Evolutionary conservation across 2,329 filamentous ascomycete species (phyloP), one percentile per base, ranked within the genome.

Genomic region (Orbilia oligospora): DNA sequence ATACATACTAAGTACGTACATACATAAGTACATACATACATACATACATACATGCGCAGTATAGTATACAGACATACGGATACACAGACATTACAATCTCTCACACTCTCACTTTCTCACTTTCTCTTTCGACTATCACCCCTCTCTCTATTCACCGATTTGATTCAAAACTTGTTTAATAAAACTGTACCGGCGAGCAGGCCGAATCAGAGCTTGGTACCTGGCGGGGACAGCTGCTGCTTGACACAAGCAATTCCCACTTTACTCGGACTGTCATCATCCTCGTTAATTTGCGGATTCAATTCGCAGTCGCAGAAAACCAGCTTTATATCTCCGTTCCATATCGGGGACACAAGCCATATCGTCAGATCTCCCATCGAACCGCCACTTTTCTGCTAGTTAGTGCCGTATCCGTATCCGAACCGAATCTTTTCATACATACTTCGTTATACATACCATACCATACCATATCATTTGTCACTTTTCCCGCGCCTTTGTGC

Each of bases 281-380:
- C 70, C 70, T 73, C 70, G 70, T 73, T 73, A 73, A 73, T 73
- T 73, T 67, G 70, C 49, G 61, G 70, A 33, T 64, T 65, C 56
- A 27, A 61, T 66, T 71, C 61, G 73, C 73, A 67, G 53, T 65
- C 65, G 67, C 56, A 41, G 38, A 72, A 55, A 56, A 53, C 69
- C 61, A 67, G 49, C 73, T 77, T 75, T 71, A 71, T 77, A 77
- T 77, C 53, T 71, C 73, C 73, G 73, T 51, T 77, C 58, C 58
- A 71, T 71, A 77, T 71, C 73, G 73, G 73, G 56, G 36, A 71
- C 67, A 71, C 73, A 77, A 70, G 51, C 49, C 72, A 72, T 44
- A 71, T 55, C 53, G 24, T 66, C 58, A 55, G 68, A 70, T 77
- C 73, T 77, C 51, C 49, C 61, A 71, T 71, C 58, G 70, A 77